A percentile compares a stretch with the other conserved stretches of the same genome.
Evolutionary conservation across 2,329 filamentous ascomycete species (phyloP).

Genomic region (Beauveria australis): DNA sequence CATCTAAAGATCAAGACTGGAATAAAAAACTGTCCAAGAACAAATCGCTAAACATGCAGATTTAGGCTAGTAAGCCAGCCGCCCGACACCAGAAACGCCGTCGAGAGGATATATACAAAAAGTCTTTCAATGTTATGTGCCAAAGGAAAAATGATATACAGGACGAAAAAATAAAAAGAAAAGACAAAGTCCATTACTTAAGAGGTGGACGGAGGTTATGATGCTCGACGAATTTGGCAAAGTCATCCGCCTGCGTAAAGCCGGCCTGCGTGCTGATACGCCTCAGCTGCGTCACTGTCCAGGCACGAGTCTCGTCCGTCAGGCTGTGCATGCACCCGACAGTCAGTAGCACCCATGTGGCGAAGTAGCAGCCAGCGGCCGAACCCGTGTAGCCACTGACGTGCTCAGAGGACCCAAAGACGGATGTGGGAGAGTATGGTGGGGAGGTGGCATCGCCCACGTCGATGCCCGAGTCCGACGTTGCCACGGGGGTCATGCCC

Average conservation of each 20-base stretch:
- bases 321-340: slow-evolving; percentile 12
- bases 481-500: slow-evolving; percentile 4
- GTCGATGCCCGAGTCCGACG: slow-evolving; percentile 8
- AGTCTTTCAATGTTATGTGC: neutral
- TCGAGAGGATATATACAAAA: neutral
- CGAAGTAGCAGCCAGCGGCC: slow-evolving; percentile 7
- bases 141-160: neutral
- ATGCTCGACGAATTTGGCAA: slow-evolving; percentile 9
- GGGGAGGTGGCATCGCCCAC: slow-evolving; percentile 1
- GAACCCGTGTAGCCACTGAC: slow-evolving; percentile 9
- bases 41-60: neutral
- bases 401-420: slow-evolving; percentile 6
- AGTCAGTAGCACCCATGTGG: slow-evolving; percentile 7
- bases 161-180: neutral
- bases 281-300: slow-evolving; percentile 8
- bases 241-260: slow-evolving; percentile 8
- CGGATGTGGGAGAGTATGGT: slow-evolving; percentile 3
- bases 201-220: slow-evolving; percentile 11
- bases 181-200: neutral
- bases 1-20: neutral
- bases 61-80: neutral
- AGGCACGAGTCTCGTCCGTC: slow-evolving; percentile 9
- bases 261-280: slow-evolving; percentile 9
- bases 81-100: neutral
- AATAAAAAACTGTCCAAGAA: neutral